These are phyloP conservation scores for Globisporangium viniferum DNA, from an alignment of 352 stramenopile genomes.

Conservation along the genomic window DNA sequence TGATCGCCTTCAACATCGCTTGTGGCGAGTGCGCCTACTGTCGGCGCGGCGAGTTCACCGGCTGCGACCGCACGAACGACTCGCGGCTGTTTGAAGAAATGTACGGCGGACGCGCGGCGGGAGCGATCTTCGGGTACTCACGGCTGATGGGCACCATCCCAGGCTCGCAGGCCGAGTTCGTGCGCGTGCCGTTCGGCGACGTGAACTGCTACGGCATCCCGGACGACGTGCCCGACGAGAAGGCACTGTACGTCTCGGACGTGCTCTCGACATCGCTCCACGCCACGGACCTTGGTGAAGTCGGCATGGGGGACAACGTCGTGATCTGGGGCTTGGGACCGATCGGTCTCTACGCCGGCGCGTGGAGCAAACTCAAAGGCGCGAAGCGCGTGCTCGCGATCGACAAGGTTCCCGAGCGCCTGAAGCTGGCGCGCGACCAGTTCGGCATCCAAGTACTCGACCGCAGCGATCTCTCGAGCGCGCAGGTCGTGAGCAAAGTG, in stretches of 20 bases:
- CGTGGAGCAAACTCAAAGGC: slow-evolving; percentile 66
- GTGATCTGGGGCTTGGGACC: slow-evolving; percentile 72
- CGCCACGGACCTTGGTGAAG: slow-evolving; percentile 52
- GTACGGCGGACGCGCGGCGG: slow-evolving; percentile 62
- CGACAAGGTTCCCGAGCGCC: slow-evolving; percentile 40
- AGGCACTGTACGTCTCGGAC: slow-evolving; percentile 57
- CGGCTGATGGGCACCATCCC: slow-evolving; percentile 54
- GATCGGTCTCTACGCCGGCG: slow-evolving; percentile 46
- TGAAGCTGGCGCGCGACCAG: slow-evolving; percentile 51
- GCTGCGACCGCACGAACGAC: slow-evolving; percentile 71
- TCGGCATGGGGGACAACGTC: slow-evolving; percentile 43
- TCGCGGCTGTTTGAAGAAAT: slow-evolving; percentile 57
- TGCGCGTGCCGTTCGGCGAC: slow-evolving; percentile 70
- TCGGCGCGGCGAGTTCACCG: slow-evolving; percentile 46
- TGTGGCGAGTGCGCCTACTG: slow-evolving; percentile 73
- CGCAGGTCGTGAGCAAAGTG: slow-evolving; percentile 48
- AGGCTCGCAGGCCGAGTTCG: slow-evolving; percentile 68
- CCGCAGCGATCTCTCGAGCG: slow-evolving; percentile 39
- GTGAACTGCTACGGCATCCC: slow-evolving; percentile 68
- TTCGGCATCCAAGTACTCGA: slow-evolving; percentile 64
- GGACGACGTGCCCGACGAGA: slow-evolving; percentile 48
- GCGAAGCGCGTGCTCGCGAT: slow-evolving; percentile 58
- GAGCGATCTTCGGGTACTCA: slow-evolving; percentile 55
- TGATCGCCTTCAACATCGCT: slow-evolving; percentile 63
- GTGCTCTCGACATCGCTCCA: slow-evolving; percentile 44